Evolutionary conservation across 2,329 filamentous ascomycete species (phyloP).

Genomic region (Tolypocladium cylindrosporum): DNA sequence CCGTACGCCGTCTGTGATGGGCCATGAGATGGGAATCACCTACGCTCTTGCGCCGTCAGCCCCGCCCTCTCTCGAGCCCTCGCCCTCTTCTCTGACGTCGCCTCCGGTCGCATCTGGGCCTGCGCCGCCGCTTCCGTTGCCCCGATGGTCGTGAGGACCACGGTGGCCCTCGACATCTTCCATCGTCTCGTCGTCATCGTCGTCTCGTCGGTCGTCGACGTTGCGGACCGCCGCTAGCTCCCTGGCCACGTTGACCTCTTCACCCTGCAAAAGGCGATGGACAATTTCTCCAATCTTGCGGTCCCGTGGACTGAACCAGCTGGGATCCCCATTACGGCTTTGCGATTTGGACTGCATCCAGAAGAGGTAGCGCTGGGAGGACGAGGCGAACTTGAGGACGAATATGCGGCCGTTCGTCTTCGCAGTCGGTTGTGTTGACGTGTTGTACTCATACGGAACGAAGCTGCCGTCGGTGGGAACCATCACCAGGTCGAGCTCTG

Average conservation of each 20-base stretch:
- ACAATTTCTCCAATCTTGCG: slow-evolving; percentile 82
- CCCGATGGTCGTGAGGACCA: slow-evolving; percentile 45
- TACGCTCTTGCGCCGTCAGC: slow-evolving; percentile 99
- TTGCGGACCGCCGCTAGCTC: slow-evolving; percentile 59
- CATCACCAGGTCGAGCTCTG: slow-evolving; percentile 87
- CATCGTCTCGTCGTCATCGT: slow-evolving; percentile 47
- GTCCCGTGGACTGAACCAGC: slow-evolving; percentile 78
- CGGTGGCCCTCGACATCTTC: slow-evolving; percentile 58
- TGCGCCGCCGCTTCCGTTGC: slow-evolving; percentile 65
- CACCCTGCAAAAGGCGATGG: slow-evolving; percentile 73
- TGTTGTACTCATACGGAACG: slow-evolving; percentile 60
- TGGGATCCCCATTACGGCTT: slow-evolving; percentile 54
- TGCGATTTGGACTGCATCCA: slow-evolving; percentile 93
- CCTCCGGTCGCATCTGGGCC: slow-evolving; percentile 82
- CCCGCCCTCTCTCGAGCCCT: slow-evolving; percentile 80
- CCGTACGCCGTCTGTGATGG: slow-evolving; percentile 12
- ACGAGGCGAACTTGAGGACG: slow-evolving; percentile 86
- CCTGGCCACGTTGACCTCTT: slow-evolving; percentile 68
- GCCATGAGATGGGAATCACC: slow-evolving; percentile 45
- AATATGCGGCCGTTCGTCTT: slow-evolving; percentile 85
- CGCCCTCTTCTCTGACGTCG: slow-evolving; percentile 83
- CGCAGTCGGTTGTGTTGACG: slow-evolving; percentile 43
- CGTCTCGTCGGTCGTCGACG: slow-evolving; percentile 36
- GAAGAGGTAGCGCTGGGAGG: slow-evolving; percentile 84
- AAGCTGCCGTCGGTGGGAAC: slow-evolving; percentile 85